Percentiles rank a stretch among this genome's conserved stretches.
phyloP scores from a whole-genome alignment of 768 basidiomycete species.

The Trametes villosa region DNA sequence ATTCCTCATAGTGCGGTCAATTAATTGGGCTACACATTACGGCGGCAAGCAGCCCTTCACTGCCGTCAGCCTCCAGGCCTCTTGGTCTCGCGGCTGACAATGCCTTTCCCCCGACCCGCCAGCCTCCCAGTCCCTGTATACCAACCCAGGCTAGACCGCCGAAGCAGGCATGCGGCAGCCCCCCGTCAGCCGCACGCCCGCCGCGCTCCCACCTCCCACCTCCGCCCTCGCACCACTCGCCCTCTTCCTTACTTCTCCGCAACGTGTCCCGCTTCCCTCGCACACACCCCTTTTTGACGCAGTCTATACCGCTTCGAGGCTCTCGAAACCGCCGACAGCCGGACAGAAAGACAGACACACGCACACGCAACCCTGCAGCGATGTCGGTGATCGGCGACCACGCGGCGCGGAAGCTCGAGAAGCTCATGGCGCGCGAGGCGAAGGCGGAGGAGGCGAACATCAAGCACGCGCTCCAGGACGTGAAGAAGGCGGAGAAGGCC shows the following conservation, averaged over 20 bases:
- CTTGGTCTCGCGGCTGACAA: neutral
- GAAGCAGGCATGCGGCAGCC: constrained; percentile 3
- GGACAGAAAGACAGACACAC: no score
- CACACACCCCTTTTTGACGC: neutral
- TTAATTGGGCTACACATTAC: no score
- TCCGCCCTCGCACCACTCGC: neutral
- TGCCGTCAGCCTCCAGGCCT: no score
- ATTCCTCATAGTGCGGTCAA: no score
- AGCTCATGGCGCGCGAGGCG: constrained; percentile 19
- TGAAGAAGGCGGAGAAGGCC: constrained; percentile 23
- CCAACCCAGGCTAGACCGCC: neutral
- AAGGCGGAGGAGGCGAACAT: constrained; percentile 15
- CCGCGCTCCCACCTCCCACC: neutral
- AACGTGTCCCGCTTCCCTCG: neutral
- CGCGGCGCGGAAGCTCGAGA: constrained; percentile 21
- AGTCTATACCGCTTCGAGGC: neutral
- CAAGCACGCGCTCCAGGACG: constrained; percentile 19
- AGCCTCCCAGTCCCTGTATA: neutral
- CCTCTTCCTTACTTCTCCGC: neutral
- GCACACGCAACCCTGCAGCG: neutral
- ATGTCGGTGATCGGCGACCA: constrained; percentile 17
- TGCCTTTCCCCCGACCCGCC: no score
- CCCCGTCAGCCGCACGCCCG: constrained; percentile 5
- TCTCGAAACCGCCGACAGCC: no score
- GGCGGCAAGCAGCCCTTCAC: no score